Evolutionary conservation across 1,139 yeast genomes (phyloP).

Genomic region (Kodamaea sp.): DNA sequence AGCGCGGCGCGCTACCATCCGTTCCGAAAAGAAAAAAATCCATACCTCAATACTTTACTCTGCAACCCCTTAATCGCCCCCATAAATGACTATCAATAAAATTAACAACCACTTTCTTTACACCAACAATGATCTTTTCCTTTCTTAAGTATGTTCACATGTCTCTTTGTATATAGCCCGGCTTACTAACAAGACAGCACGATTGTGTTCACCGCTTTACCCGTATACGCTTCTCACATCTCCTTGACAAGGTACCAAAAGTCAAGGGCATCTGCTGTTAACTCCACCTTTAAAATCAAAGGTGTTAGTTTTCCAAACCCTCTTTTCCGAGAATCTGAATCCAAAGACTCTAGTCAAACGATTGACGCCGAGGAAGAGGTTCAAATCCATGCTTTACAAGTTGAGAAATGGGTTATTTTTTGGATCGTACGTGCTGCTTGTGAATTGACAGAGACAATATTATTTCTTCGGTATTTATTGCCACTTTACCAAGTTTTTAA

Average conservation of each 20-base stretch:
- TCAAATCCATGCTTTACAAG: constrained; percentile 31
- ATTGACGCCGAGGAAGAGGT: constrained; percentile 13
- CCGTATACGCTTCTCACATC: constrained; percentile 50
- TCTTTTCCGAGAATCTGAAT: constrained; percentile 17
- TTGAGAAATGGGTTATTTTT: constrained; percentile 57
- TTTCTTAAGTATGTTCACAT: constrained; percentile 12
- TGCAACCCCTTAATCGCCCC: too few species aligned
- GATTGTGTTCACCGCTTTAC: constrained; percentile 45
- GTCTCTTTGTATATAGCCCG: background rate
- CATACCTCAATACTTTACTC: too few species aligned
- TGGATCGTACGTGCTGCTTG: constrained; percentile 50
- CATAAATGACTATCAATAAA: too few species aligned
- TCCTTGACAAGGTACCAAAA: constrained; percentile 43
- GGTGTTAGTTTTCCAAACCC: constrained; percentile 35
- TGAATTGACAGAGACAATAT: constrained; percentile 29
- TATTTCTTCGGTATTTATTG: constrained; percentile 32
- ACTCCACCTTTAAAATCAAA: constrained; percentile 30
- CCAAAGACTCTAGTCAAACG: constrained; percentile 9
- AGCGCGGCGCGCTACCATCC: background rate
- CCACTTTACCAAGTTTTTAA: constrained; percentile 48
- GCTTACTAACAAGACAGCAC: constrained; percentile 21
- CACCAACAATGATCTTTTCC: constrained; percentile 10
- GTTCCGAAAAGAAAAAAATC: too few species aligned
- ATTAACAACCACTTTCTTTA: constrained; percentile 1
- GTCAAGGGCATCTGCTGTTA: constrained; percentile 21